A percentile compares a stretch with the other conserved stretches of the same genome.
Conservation (phyloP, 2,329 filamentous ascomycete species). For the Fusarium oligoseptatum region DNA sequence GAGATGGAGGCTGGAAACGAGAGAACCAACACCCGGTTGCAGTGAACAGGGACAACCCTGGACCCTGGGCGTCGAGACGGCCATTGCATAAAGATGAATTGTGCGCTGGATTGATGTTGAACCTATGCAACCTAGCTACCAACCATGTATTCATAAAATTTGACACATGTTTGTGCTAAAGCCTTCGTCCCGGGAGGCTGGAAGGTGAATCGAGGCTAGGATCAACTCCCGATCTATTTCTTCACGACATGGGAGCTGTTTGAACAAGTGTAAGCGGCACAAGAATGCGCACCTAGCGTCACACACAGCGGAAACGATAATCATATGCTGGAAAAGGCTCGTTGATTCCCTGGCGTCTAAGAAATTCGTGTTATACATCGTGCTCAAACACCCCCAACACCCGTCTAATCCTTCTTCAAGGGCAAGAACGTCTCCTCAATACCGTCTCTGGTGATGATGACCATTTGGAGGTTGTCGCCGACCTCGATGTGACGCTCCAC, state of each 20-base stretch:
- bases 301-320: not conserved
- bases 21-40: not conserved
- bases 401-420: constrained; percentile 86
- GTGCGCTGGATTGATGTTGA: not conserved
- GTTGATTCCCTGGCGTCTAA: constrained; percentile 44
- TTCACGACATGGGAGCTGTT: not conserved
- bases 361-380: constrained; percentile 51
- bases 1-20: not conserved
- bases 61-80: not conserved
- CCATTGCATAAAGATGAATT: not conserved
- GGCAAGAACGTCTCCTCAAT: constrained; percentile 87
- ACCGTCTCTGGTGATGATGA: constrained; percentile 89
- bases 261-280: not conserved
- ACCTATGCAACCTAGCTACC: not conserved
- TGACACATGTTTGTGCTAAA: not conserved
- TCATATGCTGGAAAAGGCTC: constrained; percentile 23
- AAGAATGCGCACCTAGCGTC: constrained; percentile 10
- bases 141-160: not conserved
- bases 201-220: not conserved
- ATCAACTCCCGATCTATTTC: not conserved
- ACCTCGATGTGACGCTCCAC: constrained; percentile 99
- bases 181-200: not conserved
- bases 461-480: constrained; percentile 94
- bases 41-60: not conserved
- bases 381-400: constrained; percentile 18